Base-by-base conservation (phyloP, 2,329 filamentous ascomycete genomes). In the Hymenoscyphus fraxineus region DNA sequence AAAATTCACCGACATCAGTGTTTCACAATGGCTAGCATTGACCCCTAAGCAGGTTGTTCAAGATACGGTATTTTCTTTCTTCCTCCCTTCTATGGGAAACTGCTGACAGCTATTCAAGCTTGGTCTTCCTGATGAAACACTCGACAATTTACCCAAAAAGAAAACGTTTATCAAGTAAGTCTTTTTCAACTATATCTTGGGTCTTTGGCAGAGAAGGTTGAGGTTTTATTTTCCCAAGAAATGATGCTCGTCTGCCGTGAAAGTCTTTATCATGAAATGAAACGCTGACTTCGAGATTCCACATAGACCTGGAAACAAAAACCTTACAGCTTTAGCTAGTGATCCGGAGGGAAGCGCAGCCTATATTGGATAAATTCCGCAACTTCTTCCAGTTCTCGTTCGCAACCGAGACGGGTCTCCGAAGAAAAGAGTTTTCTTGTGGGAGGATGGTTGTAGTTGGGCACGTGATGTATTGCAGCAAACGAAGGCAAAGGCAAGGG, bases 11-110 rank as follows among this genome's bases (percentile, higher is more conserved):
- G 84, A 86, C 66, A 51, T 86, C 64, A 82, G 80, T 62, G 80
- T 85, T 4, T 80, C 81, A 0, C 84, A 87, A 74, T 86, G 85
- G 84, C 74, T 87, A 5, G 84, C 83, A 0, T 73, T 86, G 32
- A 71, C 65, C 4, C 70, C 70, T 0, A 69, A 62, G 57, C 69
- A 71, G 61, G 62, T 71, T 2, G 62, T 70, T 0, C 61, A 69
- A 61, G 67, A 71, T 64, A 71, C 69, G 15, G 57, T 71, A 44
- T 80, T 76, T 57, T n/a, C n/a, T 64, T 81, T 13, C 70, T 73
- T 19, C 44, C 22, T 27, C 6, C 22, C 10, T 6, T 22, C 7
- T n/a, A 51, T 22, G 6, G 44, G 27, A 51, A 19, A 22, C 9
- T 51, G 44, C 44, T 51, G 22, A 51, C 19, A 51, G 3, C 22